Percentiles rank a stretch among this genome's conserved stretches.
Evolutionary conservation across 2,329 filamentous ascomycete genomes (phyloP).

Genomic region (Fusarium cicatricum): DNA sequence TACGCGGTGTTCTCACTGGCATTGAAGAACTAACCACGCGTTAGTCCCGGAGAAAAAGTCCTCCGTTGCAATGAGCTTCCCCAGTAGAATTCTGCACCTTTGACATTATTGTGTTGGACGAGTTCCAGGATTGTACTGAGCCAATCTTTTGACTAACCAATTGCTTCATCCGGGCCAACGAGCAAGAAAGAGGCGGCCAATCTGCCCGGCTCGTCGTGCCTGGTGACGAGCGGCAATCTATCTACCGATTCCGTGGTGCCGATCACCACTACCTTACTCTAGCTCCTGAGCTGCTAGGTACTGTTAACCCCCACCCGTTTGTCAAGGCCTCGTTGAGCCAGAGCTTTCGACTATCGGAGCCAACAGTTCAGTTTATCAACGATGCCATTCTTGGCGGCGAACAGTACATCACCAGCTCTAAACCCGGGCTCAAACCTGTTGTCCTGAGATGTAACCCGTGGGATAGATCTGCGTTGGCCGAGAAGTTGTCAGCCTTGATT

Average conservation of each 20-base stretch:
- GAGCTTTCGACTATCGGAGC: conserved; percentile 41
- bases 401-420: conserved; percentile 41
- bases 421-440: conserved; percentile 41
- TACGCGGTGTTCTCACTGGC: no score
- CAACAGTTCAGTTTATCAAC: conserved; percentile 41
- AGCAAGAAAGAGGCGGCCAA: conserved; percentile 13
- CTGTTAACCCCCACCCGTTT: conserved; percentile 36
- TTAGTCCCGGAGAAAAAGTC: conserved; percentile 18
- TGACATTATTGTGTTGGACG: conserved; percentile 45
- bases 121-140: conserved; percentile 45
- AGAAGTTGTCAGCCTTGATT: conserved; percentile 32
- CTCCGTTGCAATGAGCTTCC: conserved; percentile 19
- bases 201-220: conserved; percentile 40
- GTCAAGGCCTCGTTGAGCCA: conserved; percentile 24
- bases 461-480: conserved; percentile 16
- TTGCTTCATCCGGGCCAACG: conserved; percentile 39
- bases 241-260: conserved; percentile 42
- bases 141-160: conserved; percentile 39
- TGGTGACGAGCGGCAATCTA: conserved; percentile 45
- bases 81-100: conserved; percentile 35
- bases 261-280: conserved; percentile 42
- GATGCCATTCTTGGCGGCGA: conserved; percentile 38
- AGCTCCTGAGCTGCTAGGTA: conserved; percentile 32
- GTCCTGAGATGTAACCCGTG: conserved; percentile 33
- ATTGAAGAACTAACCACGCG: no score